Evolutionary conservation across 352 stramenopile genomes (phyloP).

Genomic region (Phytopythium helicoides): DNA sequence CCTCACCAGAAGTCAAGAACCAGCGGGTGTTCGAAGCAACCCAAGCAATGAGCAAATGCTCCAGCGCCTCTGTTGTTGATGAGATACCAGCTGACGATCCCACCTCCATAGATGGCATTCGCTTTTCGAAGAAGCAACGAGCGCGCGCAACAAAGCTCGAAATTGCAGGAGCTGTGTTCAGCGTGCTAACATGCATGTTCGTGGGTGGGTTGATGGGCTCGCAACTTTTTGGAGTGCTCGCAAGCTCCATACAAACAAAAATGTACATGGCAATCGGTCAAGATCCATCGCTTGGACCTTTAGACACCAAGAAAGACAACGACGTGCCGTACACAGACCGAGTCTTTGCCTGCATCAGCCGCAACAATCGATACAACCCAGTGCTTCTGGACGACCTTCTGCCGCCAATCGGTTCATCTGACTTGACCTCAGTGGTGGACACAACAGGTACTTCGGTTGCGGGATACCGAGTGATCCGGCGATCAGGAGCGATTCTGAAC

Average conservation of each 20-base stretch:
- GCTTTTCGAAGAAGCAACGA: no score
- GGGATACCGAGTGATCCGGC: background rate
- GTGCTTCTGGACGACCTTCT: constrained; percentile 35
- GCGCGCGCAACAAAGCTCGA: no score
- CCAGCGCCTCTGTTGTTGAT: no score
- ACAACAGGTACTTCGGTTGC: background rate
- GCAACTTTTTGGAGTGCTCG: constrained; percentile 28
- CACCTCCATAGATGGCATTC: no score
- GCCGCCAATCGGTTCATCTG: background rate
- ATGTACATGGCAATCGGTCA: constrained; percentile 12
- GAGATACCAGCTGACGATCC: no score
- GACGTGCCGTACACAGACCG: constrained; percentile 52
- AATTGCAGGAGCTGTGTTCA: constrained; percentile 15
- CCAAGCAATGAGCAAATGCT: no score
- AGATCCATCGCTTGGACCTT: constrained; percentile 11
- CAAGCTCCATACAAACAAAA: constrained; percentile 9
- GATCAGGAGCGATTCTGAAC: background rate
- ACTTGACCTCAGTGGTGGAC: no score
- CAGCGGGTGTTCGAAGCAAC: no score
- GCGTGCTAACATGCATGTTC: constrained; percentile 26
- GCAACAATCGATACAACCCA: constrained; percentile 30
- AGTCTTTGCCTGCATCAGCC: constrained; percentile 30
- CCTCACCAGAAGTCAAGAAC: no score
- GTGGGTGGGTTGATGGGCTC: constrained; percentile 22
- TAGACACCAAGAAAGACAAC: constrained; percentile 26